phyloP scores from a whole-genome alignment of 345 rosid species.

The Rhodamnia argentea region DNA sequence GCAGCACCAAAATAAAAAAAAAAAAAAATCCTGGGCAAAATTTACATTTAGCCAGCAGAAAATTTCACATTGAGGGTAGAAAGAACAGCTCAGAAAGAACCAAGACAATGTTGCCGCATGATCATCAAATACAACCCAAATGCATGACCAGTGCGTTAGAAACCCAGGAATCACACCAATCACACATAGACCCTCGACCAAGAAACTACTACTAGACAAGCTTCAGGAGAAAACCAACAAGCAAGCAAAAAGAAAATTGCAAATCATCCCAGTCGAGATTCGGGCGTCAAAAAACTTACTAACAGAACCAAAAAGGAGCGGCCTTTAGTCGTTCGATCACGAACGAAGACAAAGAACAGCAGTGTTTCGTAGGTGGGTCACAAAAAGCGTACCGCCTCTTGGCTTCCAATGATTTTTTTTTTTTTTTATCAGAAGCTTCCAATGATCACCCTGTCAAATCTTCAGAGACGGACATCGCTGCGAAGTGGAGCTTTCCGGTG shows the following conservation, averaged over 20 bases:
- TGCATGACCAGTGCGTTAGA: background rate
- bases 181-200: background rate
- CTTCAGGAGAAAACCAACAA: background rate
- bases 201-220: background rate
- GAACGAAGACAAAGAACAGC: background rate
- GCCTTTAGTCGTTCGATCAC: background rate
- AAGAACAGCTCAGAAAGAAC: background rate
- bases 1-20: background rate
- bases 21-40: background rate
- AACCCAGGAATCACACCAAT: background rate
- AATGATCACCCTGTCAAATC: background rate
- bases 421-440: background rate
- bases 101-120: background rate
- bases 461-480: background rate
- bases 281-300: background rate
- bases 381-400: background rate
- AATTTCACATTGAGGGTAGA: background rate
- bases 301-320: background rate
- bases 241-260: background rate
- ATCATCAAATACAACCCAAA: background rate
- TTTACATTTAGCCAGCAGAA: background rate
- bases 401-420: background rate
- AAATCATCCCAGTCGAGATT: background rate
- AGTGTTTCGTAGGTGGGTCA: background rate
- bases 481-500: background rate